Percentiles rank a stretch among this genome's conserved stretches.
Evolutionary conservation across 2,329 filamentous ascomycete species (phyloP).

Genomic region (Chaetothyriales sp.): DNA sequence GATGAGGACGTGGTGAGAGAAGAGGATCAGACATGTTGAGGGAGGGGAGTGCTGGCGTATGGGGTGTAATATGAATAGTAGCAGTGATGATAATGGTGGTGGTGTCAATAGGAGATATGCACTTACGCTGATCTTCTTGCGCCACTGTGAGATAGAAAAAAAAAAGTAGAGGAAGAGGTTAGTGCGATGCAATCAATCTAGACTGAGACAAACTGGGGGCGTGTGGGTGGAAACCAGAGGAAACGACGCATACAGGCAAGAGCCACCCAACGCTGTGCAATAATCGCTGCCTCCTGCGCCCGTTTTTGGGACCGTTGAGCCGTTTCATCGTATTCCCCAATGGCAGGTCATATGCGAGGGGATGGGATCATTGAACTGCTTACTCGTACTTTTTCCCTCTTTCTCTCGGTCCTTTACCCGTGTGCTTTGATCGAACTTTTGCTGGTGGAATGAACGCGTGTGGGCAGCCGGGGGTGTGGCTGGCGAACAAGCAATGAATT

Average conservation of each 20-base stretch:
- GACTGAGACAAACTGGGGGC: background rate
- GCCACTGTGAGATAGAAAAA: background rate
- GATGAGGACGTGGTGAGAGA: conserved; percentile 16
- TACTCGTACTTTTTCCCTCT: too few relatives aligned
- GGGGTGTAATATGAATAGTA: background rate
- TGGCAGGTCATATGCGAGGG: too few relatives aligned
- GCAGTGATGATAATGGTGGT: background rate
- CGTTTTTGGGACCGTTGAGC: background rate
- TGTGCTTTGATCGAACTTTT: too few relatives aligned
- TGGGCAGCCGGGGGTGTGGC: too few relatives aligned
- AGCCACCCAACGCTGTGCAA: background rate
- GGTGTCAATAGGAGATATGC: background rate
- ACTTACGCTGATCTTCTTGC: background rate
- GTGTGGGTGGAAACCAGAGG: background rate
- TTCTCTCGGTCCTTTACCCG: too few relatives aligned
- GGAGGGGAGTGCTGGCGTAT: too few relatives aligned
- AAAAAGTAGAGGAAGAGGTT: background rate
- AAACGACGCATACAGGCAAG: background rate
- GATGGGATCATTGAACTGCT: too few relatives aligned
- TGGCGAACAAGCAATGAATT: background rate
- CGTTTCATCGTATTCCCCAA: too few relatives aligned
- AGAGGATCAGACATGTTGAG: conserved; percentile 11
- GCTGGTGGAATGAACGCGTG: too few relatives aligned
- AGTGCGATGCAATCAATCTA: background rate
- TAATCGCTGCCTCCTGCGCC: background rate